Evolutionary conservation across 345 rosid genomes (phyloP), one percentile per base, ranked within the genome.

Genomic region (Eucalyptus fibrosa): DNA sequence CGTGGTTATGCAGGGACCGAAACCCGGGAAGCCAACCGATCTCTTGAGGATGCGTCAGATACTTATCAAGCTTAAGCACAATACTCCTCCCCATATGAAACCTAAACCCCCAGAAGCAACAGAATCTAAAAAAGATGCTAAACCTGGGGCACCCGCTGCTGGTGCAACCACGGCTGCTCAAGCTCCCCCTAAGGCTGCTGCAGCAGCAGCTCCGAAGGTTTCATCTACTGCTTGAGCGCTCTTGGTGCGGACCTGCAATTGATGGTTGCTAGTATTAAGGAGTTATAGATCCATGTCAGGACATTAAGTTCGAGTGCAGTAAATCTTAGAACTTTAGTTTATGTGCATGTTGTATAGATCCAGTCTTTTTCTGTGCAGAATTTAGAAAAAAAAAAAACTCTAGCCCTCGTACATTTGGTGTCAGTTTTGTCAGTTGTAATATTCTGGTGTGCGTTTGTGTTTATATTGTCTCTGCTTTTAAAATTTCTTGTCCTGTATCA

Each of bases 21-120:
- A 97, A 90, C 99, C 98, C 0, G 99, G 99, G 89, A 97, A 96
- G 91, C 98, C 96, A 9, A 96, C 98, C 16, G 98, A 97, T 88
- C 93, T 95, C 42, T 93, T 96, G 45, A 94, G 99, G 91, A 94
- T 97, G 98, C 99, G 97, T 19, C 97, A 95, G 55, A 93, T 97
- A 80, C 94, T 95, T 85, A 82, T 95, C 65, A 97, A 93, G 89
- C 97, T 97, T 86, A 96, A 96, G 93, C 97, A 96, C 88, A 95
- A 91, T 87, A 95, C 98, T 18, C 98, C 99, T 91, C 19, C 93
- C 77, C 98, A 96, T 90, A 96, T 96, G 98, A 95, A 92, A 87
- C 94, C 94, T n/a, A 95, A 93, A 69, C 93, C 94, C 59, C 93
- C 95, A 62, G 90, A 92, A 87, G 19, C 91, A 51, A 49, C 88